phyloP scores from a whole-genome alignment of 345 rosid species.

The Excoecaria agallocha region DNA sequence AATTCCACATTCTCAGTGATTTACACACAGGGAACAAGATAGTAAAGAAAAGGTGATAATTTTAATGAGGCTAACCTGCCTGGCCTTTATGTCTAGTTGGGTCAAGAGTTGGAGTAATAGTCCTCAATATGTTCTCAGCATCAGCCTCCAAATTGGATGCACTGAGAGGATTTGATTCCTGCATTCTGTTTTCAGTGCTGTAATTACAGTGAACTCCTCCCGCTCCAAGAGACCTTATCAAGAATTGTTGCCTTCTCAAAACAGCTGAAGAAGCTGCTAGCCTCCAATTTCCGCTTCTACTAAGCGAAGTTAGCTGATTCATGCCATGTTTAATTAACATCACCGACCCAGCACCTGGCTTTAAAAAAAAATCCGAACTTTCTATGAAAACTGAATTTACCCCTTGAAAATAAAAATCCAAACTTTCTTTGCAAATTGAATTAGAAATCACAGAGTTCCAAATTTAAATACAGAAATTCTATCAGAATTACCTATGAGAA shows the following conservation, averaged over 20 bases:
- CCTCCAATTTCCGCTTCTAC: constrained; percentile 14
- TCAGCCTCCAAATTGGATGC: constrained; percentile 55
- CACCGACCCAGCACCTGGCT: constrained; percentile 18
- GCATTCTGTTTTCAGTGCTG: constrained; percentile 31
- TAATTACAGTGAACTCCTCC: constrained; percentile 32
- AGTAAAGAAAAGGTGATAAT: neutral
- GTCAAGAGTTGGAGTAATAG: constrained; percentile 62
- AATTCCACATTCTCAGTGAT: neutral
- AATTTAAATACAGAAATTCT: neutral
- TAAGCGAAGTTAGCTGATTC: constrained; percentile 29
- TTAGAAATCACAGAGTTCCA: neutral
- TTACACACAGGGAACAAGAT: neutral
- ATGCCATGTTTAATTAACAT: constrained; percentile 45
- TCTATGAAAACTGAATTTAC: neutral
- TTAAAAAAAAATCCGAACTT: neutral
- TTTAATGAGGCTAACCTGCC: constrained; percentile 54
- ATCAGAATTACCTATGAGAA: neutral
- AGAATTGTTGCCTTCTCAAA: constrained; percentile 62
- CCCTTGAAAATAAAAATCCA: neutral
- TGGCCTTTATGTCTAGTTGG: constrained; percentile 80
- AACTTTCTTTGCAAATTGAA: neutral
- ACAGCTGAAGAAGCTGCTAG: constrained; percentile 41
- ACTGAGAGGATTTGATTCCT: constrained; percentile 33
- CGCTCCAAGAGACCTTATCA: constrained; percentile 49
- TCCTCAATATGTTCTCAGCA: constrained; percentile 56